Evolutionary conservation across 1,139 yeast genomes (phyloP).

Genomic region (Candida anutae): DNA sequence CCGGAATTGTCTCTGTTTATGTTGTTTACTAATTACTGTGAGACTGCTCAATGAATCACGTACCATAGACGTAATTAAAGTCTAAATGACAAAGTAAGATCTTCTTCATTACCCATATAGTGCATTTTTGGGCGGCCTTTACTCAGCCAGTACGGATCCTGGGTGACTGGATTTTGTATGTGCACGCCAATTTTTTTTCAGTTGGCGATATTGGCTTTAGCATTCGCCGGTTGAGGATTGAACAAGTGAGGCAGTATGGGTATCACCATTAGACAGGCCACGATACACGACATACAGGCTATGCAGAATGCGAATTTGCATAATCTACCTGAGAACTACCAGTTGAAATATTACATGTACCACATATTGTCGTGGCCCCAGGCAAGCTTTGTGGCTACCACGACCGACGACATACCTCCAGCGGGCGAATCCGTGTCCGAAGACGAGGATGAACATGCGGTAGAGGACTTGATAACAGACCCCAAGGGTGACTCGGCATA

Average conservation of each 20-base stretch:
- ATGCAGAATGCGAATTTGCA: constrained; percentile 95
- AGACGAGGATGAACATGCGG: constrained; percentile 13
- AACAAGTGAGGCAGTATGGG: constrained; percentile 44
- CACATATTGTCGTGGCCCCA: constrained; percentile 97
- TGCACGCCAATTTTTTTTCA: background rate
- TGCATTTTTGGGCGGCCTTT: too few relatives aligned
- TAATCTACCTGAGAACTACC: constrained; percentile 91
- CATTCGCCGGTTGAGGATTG: too few relatives aligned
- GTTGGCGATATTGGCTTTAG: too few relatives aligned
- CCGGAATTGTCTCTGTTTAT: too few relatives aligned
- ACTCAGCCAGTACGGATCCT: too few relatives aligned
- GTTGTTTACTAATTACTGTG: too few relatives aligned
- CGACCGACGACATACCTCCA: constrained; percentile 35
- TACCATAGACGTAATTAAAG: too few relatives aligned
- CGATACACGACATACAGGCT: constrained; percentile 78
- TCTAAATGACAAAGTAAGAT: too few relatives aligned
- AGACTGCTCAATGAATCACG: too few relatives aligned
- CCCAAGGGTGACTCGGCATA: constrained; percentile 51
- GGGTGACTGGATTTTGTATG: background rate
- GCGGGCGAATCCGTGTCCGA: constrained; percentile 27
- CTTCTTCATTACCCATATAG: too few relatives aligned
- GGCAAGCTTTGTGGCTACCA: constrained; percentile 91
- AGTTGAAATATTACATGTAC: constrained; percentile 85
- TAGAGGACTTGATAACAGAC: constrained; percentile 20
- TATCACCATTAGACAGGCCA: constrained; percentile 84